Conservation (phyloP, 495 filamentous ascomycete species). For the Podospora tetraspora region DNA sequence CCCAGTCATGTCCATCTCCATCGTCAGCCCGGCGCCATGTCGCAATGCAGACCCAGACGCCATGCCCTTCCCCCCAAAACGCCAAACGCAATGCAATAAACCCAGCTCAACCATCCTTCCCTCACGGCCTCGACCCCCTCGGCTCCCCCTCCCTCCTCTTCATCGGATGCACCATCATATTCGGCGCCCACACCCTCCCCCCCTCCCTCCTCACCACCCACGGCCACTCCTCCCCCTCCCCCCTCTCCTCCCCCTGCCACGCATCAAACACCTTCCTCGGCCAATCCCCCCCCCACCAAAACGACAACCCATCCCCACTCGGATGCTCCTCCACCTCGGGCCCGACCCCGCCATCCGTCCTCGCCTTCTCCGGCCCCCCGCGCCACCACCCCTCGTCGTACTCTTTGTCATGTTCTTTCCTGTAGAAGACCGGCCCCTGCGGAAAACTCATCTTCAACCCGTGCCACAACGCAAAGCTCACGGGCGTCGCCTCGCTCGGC, state of each 20-base stretch:
- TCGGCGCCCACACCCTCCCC: constrained; percentile 27
- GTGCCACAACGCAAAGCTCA: constrained; percentile 40
- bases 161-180: constrained; percentile 32
- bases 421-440: constrained; percentile 31
- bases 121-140: neutral
- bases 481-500: constrained; percentile 35
- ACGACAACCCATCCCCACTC: constrained; percentile 23
- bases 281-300: constrained; percentile 33
- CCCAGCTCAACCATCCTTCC: neutral
- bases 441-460: constrained; percentile 38
- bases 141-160: constrained; percentile 18
- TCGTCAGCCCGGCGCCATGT: neutral
- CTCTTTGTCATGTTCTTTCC: constrained; percentile 16
- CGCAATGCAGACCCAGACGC: neutral
- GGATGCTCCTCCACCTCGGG: constrained; percentile 24
- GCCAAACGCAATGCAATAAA: neutral
- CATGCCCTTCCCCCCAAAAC: neutral
- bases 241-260: constrained; percentile 21
- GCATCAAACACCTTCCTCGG: constrained; percentile 21
- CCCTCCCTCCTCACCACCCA: constrained; percentile 23
- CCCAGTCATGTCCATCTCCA: neutral
- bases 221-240: constrained; percentile 10
- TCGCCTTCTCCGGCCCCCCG: constrained; percentile 28
- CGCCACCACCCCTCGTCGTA: constrained; percentile 29
- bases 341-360: constrained; percentile 19